Conservation (phyloP, 2,329 filamentous ascomycete species). For the Arthrobotrys conoides region DNA sequence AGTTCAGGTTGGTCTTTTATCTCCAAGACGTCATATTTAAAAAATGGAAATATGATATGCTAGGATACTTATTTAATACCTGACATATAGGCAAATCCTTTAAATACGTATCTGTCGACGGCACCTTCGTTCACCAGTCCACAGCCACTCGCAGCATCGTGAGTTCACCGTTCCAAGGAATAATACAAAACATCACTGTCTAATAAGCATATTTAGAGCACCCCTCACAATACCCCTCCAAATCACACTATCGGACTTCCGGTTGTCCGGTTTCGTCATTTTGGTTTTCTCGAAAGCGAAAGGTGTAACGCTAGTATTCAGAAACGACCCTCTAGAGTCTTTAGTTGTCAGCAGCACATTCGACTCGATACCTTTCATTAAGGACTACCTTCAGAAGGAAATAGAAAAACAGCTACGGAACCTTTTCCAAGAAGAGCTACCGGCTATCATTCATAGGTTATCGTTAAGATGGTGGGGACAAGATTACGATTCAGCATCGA, state of each 20-base stretch:
- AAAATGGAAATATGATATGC: conserved; percentile 6
- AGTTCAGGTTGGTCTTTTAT: conserved; percentile 77
- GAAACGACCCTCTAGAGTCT: conserved; percentile 97
- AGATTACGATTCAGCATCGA: conserved; percentile 74
- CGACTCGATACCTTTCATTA: conserved; percentile 97
- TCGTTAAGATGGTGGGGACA: conserved; percentile 91
- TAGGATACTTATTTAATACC: conserved; percentile 12
- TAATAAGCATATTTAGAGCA: conserved; percentile 69
- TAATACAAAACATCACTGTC: conserved; percentile 12
- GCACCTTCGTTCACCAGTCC: conserved; percentile 94
- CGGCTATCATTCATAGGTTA: conserved; percentile 93
- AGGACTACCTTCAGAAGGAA: conserved; percentile 94
- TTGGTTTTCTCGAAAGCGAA: conserved; percentile 98
- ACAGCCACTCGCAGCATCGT: conserved; percentile 86
- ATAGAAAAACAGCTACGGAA: conserved; percentile 94
- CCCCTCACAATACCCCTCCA: conserved; percentile 97
- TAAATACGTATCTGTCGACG: conserved; percentile 94
- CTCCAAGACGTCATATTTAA: not conserved
- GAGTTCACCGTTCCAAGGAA: conserved; percentile 63
- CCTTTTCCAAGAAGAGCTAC: conserved; percentile 97
- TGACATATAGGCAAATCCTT: conserved; percentile 80
- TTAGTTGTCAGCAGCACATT: conserved; percentile 99
- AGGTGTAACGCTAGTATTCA: conserved; percentile 94
- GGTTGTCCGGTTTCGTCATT: conserved; percentile 96
- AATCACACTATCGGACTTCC: conserved; percentile 95